Evolutionary conservation across 1,139 yeast genomes (phyloP).

Genomic region (Magnusiomyces fungicola): DNA sequence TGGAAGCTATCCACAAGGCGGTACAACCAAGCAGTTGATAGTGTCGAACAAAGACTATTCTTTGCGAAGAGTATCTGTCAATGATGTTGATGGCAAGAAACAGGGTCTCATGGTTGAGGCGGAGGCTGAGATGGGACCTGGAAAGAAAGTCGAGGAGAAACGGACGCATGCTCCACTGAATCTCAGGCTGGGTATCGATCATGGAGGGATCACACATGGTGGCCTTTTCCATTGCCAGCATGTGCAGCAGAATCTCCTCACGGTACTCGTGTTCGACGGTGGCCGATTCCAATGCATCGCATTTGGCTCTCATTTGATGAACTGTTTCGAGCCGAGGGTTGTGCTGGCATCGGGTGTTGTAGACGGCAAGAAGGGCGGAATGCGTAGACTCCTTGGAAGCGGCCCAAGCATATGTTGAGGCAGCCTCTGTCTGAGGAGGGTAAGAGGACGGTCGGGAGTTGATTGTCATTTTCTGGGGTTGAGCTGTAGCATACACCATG

Average conservation of each 20-base stretch:
- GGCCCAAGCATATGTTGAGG: background rate
- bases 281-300: constrained; percentile 9
- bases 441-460: too few species aligned
- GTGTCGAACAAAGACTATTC: constrained; percentile 88
- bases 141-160: constrained; percentile 73
- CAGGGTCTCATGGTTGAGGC: constrained; percentile 69
- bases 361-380: constrained; percentile 11
- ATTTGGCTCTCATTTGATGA: background rate
- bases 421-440: too few species aligned
- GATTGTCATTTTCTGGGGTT: too few species aligned
- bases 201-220: constrained; percentile 37
- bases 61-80: constrained; percentile 84
- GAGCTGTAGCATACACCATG: too few species aligned
- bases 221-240: constrained; percentile 28
- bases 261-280: constrained; percentile 29
- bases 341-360: background rate
- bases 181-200: constrained; percentile 89
- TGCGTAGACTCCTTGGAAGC: constrained; percentile 5
- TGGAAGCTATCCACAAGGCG: constrained; percentile 91
- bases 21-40: constrained; percentile 91
- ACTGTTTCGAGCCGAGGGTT: background rate
- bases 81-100: constrained; percentile 73
- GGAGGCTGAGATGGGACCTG: constrained; percentile 73
- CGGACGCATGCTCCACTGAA: constrained; percentile 91
- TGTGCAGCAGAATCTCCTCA: constrained; percentile 32